Base-by-base conservation (phyloP, 2,329 filamentous ascomycete genomes). In the Clonostachys rhizophaga region DNA sequence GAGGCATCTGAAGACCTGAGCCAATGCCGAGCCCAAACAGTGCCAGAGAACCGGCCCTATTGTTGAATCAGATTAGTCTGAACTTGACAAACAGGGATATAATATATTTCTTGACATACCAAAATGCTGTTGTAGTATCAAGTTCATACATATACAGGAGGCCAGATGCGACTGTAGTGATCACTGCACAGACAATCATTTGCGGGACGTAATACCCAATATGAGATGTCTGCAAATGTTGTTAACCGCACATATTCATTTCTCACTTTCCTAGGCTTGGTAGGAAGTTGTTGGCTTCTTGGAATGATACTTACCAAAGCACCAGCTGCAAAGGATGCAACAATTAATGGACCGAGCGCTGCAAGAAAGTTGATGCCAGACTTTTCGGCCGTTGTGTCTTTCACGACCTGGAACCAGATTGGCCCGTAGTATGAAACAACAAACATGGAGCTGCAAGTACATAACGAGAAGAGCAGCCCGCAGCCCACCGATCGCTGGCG, bases 401-500 rank as follows among this genome's bases (percentile, higher is more conserved):
- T 62, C 12, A 74, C 66, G 5, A 69, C 64, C 50, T 74, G 70
- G 52, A 75, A 75, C 67, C 69, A 75, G 35, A 73, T 67, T 2
- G 71, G 68, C 0, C 72, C 49, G 48, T 65, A 72, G 50, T 70
- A 72, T 13, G 46, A 16, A 24, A 50, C 11, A 3, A 46, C 33
- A 12, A 48, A 37, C 33, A 46, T 20, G 20, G 20, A 20, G 5
- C 35, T 36, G 6, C 12, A 30, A 6, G 34, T 9, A 18, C 33
- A 11, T 41, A 65, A 57, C 40, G 60, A 52, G 24, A 60, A 51
- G 40, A 54, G 59, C 42, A 64, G 55, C 12, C 61, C 65, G 12
- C 90, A 90, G 1, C 89, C 87, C 1, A 70, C 95, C 3, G 88
- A 95, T 56, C 81, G 89, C 47, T 84, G 86, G 50, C 78, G 78